Base-by-base conservation (phyloP, 140 eudicot genomes). In the Stevia rebaudiana region DNA sequence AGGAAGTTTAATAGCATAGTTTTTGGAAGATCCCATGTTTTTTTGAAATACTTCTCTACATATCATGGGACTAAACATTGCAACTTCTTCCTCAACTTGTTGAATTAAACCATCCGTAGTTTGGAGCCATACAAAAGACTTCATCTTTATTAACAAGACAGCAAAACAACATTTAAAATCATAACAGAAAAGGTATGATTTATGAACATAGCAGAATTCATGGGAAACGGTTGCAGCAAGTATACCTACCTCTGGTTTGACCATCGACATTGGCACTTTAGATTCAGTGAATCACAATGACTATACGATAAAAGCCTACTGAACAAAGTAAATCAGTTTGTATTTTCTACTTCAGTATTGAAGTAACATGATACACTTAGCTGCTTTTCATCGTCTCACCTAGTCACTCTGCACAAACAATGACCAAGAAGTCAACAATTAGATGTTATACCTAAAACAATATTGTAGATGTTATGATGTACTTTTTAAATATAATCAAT, bases 31-130 rank as follows among this genome's bases (percentile, higher is more conserved):
- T 61, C 98, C 98, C 86, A 74, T 76, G 66, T 91, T 81, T 42
- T 80, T 80, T 55, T 82, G 95, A 81, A 81, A 83, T 15, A 90
- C 82, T 68, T 90, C 91, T 42, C 81, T 82, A 55, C 88, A 75
- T 82, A 87, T 87, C 76, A 82, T 68, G 17, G 98, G 98, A 61
- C 98, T 87, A 78, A 85, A 82, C 91, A 87, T 80, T 8, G 98
- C 95, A 77, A 90, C 91, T 70, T 90, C 95, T 79, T 90, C 88
- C 81, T 90, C 98, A 37, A 84, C 95, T 90, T 90, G 89, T 72
- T 90, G 98, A 6, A 79, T 87, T 59, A 86, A 87, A 40, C 82
- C 94, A 77, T 90, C 98, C 39, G 85, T 41, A 15, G 94, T 90
- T 84, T 90, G 81, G 28, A 90, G 80, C 98, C 98, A 90, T 37